phyloP scores from a whole-genome alignment of 2,329 filamentous ascomycete genomes.

The Mycosphaerella sp. region DNA sequence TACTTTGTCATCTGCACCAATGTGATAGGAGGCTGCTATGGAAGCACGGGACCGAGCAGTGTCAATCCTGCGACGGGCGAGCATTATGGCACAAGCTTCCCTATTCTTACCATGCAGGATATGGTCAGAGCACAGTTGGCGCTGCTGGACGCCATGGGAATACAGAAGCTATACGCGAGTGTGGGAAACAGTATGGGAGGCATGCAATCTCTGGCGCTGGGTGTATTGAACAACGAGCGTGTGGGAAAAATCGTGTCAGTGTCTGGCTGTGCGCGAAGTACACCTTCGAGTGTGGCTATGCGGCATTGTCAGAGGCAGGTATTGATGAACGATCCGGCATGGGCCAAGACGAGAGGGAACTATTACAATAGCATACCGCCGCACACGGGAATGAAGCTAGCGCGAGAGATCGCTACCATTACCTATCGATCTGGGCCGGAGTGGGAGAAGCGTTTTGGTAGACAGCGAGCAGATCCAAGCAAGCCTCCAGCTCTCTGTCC shows the following conservation, averaged over 20 bases:
- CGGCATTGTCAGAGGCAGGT: constrained; percentile 95
- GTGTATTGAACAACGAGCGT: constrained; percentile 72
- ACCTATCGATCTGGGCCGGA: constrained; percentile 95
- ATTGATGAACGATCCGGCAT: constrained; percentile 98
- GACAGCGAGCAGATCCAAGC: constrained; percentile 74
- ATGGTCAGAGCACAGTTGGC: constrained; percentile 97
- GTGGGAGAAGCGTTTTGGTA: constrained; percentile 92
- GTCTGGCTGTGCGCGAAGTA: constrained; percentile 86
- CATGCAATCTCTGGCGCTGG: constrained; percentile 91
- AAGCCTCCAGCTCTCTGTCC: constrained; percentile 91
- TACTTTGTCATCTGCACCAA: constrained; percentile 96
- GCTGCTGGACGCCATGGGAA: constrained; percentile 71
- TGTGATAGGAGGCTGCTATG: constrained; percentile 91
- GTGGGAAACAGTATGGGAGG: constrained; percentile 97
- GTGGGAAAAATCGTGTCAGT: constrained; percentile 81
- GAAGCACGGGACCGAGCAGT: constrained; percentile 84
- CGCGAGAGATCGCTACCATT: constrained; percentile 93
- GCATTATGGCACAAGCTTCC: constrained; percentile 88
- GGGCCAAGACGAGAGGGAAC: constrained; percentile 74
- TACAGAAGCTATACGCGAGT: constrained; percentile 77
- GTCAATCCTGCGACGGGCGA: constrained; percentile 83
- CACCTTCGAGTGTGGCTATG: constrained; percentile 98
- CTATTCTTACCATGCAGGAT: constrained; percentile 90
- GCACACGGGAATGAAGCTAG: constrained; percentile 95
- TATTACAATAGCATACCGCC: constrained; percentile 78